A percentile compares a stretch with the other conserved stretches of the same genome.
Evolutionary conservation across 768 basidiomycete species (phyloP).

Genomic region (Peribolospora baueri): DNA sequence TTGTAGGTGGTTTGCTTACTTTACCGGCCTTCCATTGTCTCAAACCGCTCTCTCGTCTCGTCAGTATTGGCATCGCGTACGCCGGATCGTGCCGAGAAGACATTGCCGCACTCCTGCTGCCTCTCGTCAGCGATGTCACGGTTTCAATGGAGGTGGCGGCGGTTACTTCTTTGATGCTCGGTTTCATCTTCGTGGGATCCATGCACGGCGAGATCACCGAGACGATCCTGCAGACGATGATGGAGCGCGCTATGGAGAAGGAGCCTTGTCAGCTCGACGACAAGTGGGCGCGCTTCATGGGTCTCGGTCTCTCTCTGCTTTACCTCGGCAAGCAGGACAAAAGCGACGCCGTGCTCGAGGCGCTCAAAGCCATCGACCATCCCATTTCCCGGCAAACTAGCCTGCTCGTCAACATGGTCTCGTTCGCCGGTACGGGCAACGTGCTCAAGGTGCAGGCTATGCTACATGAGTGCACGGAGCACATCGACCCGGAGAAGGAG

Average conservation of each 20-base stretch:
- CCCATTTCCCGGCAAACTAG: conserved; percentile 74
- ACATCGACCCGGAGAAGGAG: conserved; percentile 32
- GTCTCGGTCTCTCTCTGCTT: conserved; percentile 62
- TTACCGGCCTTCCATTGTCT: background rate
- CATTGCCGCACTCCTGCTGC: conserved; percentile 48
- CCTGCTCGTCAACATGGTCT: conserved; percentile 75
- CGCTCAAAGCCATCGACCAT: conserved; percentile 77
- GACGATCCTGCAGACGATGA: conserved; percentile 68
- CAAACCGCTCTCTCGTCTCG: background rate
- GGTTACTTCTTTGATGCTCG: conserved; percentile 63
- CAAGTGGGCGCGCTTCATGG: conserved; percentile 86
- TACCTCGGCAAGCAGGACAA: conserved; percentile 80
- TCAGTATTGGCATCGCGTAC: conserved; percentile 68
- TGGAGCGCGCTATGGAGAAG: conserved; percentile 35
- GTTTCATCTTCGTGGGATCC: conserved; percentile 87
- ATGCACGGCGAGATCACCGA: conserved; percentile 78
- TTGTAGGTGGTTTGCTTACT: background rate
- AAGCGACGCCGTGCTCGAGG: conserved; percentile 79
- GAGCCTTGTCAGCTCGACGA: conserved; percentile 51
- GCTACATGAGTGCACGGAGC: conserved; percentile 82
- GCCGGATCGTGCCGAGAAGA: conserved; percentile 82
- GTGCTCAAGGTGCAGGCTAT: conserved; percentile 78
- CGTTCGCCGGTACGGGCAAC: conserved; percentile 85
- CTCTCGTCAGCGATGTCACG: conserved; percentile 53
- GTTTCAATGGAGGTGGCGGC: conserved; percentile 71